Base-by-base conservation (phyloP, 805 yeast genomes). In the Citeromyces matritensis region DNA sequence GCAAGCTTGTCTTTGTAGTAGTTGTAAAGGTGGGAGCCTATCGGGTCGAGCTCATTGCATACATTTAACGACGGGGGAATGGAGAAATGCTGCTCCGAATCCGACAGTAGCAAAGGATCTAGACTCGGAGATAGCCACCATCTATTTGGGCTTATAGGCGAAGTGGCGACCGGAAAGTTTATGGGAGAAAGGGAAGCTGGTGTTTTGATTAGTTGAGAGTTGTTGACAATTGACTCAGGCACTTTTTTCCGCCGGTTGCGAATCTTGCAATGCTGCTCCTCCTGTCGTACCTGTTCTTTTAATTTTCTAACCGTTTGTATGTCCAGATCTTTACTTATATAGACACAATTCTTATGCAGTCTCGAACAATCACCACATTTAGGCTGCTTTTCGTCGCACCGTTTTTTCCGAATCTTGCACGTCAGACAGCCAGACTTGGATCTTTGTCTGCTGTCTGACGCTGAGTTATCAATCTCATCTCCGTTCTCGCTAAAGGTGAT, bases 361-460 rank as follows among this genome's bases (percentile, higher is more conserved):
- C 75, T 44, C 8, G 19, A 11, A 38, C 77, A 69, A 40, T 63
- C 73, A 2, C 64, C 56, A 42, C 77, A 69, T 1, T 51, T 41
- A 1, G 77, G 77, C 34, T 53, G 55, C 6, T 35, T 37, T 40
- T 69, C 73, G 38, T 67, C 63, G 43, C 77, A 69, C 39, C 70
- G 57, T 42, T 70, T 72, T 58, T 74, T 75, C 27, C 84, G 52
- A 24, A 68, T 57, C 42, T 75, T 76, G 49, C 85, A 76, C 0
- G 81, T 75, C 25, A 75, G 49, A 45, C 85, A 76, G 1, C 84
- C 83, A n/a, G 57, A 58, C 39, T 56, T 64, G 1, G 80, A 65
- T 38, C 69, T 47, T 40, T 49, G 57, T 27, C 52, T 41, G n/a
- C n/a, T n/a, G n/a, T n/a, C n/a, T n/a, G n/a, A n/a, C n/a, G n/a